Percentiles rank a stretch among this genome's conserved stretches.
Conservation (phyloP, 345 rosid genomes). For the Salix udensis region DNA sequence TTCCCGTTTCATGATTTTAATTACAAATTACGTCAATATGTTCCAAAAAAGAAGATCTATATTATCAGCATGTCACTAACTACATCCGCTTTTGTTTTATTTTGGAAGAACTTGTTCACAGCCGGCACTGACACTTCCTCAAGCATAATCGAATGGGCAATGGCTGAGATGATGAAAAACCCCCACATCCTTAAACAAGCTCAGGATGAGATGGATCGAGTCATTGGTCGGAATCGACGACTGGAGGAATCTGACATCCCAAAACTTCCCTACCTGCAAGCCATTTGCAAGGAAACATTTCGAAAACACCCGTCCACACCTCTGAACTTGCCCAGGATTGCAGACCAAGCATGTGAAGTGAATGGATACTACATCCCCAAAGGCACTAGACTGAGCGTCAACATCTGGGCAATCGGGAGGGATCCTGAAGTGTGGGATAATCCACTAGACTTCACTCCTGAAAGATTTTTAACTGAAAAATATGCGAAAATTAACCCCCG, state of each 20-base stretch:
- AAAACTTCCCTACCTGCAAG: constrained; percentile 45
- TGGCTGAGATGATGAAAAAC: constrained; percentile 44
- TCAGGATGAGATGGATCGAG: constrained; percentile 61
- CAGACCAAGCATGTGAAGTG: constrained; percentile 38
- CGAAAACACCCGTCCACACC: constrained; percentile 63
- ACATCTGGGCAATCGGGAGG: constrained; percentile 65
- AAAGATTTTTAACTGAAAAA: constrained; percentile 37
- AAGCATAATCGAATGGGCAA: constrained; percentile 56
- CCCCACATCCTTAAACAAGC: constrained; percentile 39
- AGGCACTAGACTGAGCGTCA: constrained; percentile 39
- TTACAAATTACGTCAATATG: too few species aligned
- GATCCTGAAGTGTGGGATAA: constrained; percentile 51
- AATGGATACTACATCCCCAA: constrained; percentile 49
- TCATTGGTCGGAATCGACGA: constrained; percentile 48
- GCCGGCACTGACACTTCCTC: constrained; percentile 70
- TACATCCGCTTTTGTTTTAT: neutral
- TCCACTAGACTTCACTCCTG: constrained; percentile 42
- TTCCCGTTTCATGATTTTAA: neutral
- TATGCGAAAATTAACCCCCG: constrained; percentile 34
- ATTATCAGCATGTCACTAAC: too few species aligned
- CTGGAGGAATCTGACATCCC: constrained; percentile 48
- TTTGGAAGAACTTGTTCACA: constrained; percentile 44
- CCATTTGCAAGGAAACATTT: constrained; percentile 53
- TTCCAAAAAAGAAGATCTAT: too few species aligned
- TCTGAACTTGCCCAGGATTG: constrained; percentile 42